Base-by-base conservation (phyloP, 257 asterid genomes). In the Solanum etuberosum region DNA sequence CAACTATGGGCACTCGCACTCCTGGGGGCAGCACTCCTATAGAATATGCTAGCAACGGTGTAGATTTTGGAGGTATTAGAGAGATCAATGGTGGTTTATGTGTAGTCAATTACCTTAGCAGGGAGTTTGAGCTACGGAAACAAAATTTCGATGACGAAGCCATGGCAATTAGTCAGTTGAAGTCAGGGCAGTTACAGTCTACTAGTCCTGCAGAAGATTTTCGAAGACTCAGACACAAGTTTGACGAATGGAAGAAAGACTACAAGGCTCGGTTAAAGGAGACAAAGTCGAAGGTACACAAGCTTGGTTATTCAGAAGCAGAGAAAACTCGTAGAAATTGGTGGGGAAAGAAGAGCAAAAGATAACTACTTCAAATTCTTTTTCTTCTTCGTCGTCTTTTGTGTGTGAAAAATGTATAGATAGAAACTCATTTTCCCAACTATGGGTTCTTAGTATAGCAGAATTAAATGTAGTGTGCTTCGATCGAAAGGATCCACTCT, bases 281-380 rank as follows among this genome's bases (percentile, higher is more conserved):
- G 85, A 92, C 95, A 23, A 95, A 92, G 91, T 89, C 90, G 2
- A 95, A 93, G 46, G 87, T 88, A 31, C 91, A 88, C 78, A 92
- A 86, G 87, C 37, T 89, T 86, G 94, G 94, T 70, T 78, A 89
- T 65, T 77, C 83, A 65, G 96, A 96, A 51, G 90, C 89, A 29
- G 97, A 93, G 85, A 91, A 86, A 88, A 93, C 82, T 84, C 85
- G 90, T 74, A 88, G 91, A 84, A 90, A 68, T 76, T 96, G 99
- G 99, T 95, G 98, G 98, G 98, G 93, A 85, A 94, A 90, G 93
- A 93, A 86, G 89, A 91, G 86, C 92, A 90, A 89, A 80, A 88
- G 86, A 86, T 70, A 32, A 10, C 86, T 87, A 86, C 86, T 86
- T 46, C 71, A 29, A 40, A 29, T 32, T 42, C 74, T 5, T 83